Percentiles rank a stretch among this genome's conserved stretches.
These are phyloP conservation scores for Trametes cubensis DNA, from an alignment of 768 basidiomycete genomes.

Conservation along the genomic window DNA sequence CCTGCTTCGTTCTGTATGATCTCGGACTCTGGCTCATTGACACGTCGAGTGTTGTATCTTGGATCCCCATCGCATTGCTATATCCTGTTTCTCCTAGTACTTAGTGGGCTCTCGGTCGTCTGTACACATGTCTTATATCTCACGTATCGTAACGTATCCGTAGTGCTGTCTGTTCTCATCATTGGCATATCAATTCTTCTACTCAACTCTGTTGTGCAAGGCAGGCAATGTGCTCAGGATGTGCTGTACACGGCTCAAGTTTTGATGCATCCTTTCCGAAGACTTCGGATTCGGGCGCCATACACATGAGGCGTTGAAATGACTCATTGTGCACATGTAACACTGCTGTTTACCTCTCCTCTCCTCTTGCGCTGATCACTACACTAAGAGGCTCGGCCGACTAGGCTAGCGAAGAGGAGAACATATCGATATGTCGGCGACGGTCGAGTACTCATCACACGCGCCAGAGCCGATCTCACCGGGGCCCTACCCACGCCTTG, in stretches of 20 bases:
- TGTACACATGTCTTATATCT: constrained; percentile 26
- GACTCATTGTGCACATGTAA: constrained; percentile 4
- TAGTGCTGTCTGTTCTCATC: constrained; percentile 12
- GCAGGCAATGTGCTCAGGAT: no score
- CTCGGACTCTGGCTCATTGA: constrained; percentile 4
- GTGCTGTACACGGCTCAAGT: no score
- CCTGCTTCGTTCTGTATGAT: not conserved
- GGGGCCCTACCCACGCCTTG: constrained; percentile 60
- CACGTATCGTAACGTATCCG: constrained; percentile 24
- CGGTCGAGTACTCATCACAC: constrained; percentile 67
- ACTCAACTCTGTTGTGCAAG: not conserved
- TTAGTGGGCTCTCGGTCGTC: constrained; percentile 11
- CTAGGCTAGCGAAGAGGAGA: not conserved
- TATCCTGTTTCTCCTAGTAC: constrained; percentile 8
- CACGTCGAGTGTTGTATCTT: constrained; percentile 23
- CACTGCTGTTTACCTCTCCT: not conserved
- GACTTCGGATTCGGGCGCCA: constrained; percentile 13
- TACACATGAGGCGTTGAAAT: constrained; percentile 12
- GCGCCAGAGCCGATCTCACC: constrained; percentile 60
- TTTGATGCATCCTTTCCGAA: not conserved
- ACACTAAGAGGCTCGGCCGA: not conserved
- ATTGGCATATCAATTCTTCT: not conserved
- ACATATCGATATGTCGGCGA: constrained; percentile 39
- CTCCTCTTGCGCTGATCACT: not conserved
- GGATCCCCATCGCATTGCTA: constrained; percentile 22